Conservation (phyloP, 2,329 filamentous ascomycete species). For the Phyllosticta paracitricarpa region DNA sequence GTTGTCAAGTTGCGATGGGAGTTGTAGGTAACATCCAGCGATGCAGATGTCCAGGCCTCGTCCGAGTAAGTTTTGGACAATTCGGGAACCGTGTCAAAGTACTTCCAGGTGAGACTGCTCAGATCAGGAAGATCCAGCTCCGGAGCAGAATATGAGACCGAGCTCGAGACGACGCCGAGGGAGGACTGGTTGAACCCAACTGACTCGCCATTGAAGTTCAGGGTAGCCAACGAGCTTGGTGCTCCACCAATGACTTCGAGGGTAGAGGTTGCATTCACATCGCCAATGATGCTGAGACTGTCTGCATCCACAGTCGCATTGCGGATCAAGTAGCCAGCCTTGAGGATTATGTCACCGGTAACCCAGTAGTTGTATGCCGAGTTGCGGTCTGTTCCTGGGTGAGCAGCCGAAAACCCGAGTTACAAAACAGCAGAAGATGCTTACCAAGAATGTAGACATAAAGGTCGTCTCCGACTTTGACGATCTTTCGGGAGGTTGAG, state of each 20-base stretch:
- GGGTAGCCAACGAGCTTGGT: slow-evolving; percentile 39
- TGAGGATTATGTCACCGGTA: slow-evolving; percentile 43
- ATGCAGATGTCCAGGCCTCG: slow-evolving; percentile 52
- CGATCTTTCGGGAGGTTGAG: slow-evolving; percentile 42
- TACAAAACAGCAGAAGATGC: slow-evolving; percentile 10
- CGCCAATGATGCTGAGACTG: slow-evolving; percentile 55
- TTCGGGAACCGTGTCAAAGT: slow-evolving; percentile 62
- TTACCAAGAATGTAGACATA: slow-evolving; percentile 48
- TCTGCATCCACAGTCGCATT: slow-evolving; percentile 46
- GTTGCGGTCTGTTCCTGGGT: slow-evolving; percentile 39
- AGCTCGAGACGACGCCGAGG: slow-evolving; percentile 41
- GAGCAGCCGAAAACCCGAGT: slow-evolving; percentile 15
- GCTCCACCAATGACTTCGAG: slow-evolving; percentile 60
- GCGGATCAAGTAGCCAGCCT: slow-evolving; percentile 55
- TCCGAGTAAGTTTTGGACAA: slow-evolving; percentile 57
- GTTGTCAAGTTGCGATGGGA: slow-evolving; percentile 47
- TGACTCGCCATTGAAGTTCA: slow-evolving; percentile 52
- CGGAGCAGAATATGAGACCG: slow-evolving; percentile 41
- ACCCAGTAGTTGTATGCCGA: slow-evolving; percentile 20
- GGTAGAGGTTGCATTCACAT: slow-evolving; percentile 59
- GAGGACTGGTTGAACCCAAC: slow-evolving; percentile 32
- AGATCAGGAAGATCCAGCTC: slow-evolving; percentile 48
- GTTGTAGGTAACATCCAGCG: slow-evolving; percentile 52
- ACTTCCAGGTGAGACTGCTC: slow-evolving; percentile 54
- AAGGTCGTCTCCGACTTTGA: slow-evolving; percentile 39